These are phyloP conservation scores for Xylaria sp. DNA, from an alignment of 2,329 filamentous ascomycete genomes.

Conservation along the genomic window DNA sequence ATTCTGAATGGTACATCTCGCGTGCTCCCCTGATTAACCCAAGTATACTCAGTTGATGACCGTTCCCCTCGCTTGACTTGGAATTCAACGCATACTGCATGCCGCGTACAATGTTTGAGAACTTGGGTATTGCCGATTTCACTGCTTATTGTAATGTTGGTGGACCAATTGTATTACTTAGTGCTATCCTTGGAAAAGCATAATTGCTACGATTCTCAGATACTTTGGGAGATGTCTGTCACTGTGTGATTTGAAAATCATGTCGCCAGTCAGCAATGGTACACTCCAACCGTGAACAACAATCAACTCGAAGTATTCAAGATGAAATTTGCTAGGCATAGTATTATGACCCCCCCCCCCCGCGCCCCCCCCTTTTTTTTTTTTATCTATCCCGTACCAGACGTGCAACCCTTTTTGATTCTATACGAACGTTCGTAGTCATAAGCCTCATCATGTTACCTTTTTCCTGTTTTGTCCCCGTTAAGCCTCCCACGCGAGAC, in stretches of 20 bases:
- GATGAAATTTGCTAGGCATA: background rate
- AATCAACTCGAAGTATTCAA: background rate
- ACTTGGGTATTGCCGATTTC: conserved; percentile 3
- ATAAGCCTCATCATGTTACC: background rate
- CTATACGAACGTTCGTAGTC: conserved; percentile 6
- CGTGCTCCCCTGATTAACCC: conserved; percentile 9
- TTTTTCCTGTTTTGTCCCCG: background rate
- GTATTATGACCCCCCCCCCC: background rate
- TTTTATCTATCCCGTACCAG: conserved; percentile 22
- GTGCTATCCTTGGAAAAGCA: background rate
- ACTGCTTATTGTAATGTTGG: background rate
- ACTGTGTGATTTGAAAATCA: background rate
- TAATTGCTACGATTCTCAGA: background rate
- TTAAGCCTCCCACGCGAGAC: background rate
- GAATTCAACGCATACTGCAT: conserved; percentile 1
- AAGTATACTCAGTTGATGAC: conserved; percentile 23
- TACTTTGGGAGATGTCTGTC: background rate
- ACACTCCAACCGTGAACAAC: background rate
- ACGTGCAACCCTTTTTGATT: conserved; percentile 7
- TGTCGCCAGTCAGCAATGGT: background rate
- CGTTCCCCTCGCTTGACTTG: conserved; percentile 3
- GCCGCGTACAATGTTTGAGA: background rate
- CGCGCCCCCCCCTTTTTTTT: too few species aligned
- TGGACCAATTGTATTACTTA: background rate
- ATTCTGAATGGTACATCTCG: conserved; percentile 1